These are phyloP conservation scores for Neurospora sp. DNA, from an alignment of 495 filamentous ascomycete genomes.

Conservation along the genomic window DNA sequence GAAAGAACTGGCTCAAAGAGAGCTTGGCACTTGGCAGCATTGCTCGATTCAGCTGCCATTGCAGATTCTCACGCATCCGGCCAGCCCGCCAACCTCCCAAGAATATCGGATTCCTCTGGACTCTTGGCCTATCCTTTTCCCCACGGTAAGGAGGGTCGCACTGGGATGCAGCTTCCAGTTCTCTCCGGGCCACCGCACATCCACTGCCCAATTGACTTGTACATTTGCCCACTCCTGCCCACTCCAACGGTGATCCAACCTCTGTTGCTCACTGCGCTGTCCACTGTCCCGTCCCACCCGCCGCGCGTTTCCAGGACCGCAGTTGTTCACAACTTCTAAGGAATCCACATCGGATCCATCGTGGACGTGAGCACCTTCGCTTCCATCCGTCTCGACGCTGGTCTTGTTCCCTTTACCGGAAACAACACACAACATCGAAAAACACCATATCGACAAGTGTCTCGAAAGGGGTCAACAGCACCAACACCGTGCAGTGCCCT, in stretches of 20 bases:
- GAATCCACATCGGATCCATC: not conserved
- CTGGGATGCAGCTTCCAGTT: not conserved
- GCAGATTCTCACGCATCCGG: not conserved
- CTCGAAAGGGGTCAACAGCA: not conserved
- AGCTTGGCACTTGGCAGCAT: not conserved
- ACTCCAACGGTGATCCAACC: not conserved
- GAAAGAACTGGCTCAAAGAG: not conserved
- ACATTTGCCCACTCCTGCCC: not conserved
- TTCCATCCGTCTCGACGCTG: not conserved
- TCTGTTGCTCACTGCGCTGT: not conserved
- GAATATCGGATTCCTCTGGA: not conserved
- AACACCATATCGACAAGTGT: not conserved
- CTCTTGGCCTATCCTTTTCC: not conserved
- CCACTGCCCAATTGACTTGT: not conserved
- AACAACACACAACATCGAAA: not conserved
- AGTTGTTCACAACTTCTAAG: not conserved
- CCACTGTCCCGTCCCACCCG: not conserved
- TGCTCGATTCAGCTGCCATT: not conserved
- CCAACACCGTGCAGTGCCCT: not conserved
- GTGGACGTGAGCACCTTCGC: not conserved
- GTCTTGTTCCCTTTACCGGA: not conserved
- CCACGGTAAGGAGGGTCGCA: not conserved
- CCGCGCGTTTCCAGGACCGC: not conserved
- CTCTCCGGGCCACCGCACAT: not conserved
- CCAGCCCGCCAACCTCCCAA: not conserved